A percentile compares a stretch with the other conserved stretches of the same genome.
These are phyloP conservation scores for Orobanche coerulescens DNA, from an alignment of 257 asterid genomes.

Conservation along the genomic window DNA sequence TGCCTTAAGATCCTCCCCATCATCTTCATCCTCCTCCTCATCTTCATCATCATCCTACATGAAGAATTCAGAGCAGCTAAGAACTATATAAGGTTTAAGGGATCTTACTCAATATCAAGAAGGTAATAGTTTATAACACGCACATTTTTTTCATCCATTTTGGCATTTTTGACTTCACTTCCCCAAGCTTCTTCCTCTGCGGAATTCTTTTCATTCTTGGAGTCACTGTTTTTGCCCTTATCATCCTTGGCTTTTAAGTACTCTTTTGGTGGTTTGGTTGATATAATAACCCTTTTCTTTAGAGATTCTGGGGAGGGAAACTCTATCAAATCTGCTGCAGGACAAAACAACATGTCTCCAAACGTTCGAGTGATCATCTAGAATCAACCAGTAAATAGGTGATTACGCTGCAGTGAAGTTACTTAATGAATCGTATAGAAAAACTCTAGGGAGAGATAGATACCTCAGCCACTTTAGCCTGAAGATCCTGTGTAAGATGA, in stretches of 20 bases:
- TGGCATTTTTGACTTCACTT: conserved; percentile 31
- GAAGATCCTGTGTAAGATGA: conserved; percentile 54
- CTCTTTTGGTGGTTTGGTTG: conserved; percentile 68
- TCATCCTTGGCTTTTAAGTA: conserved; percentile 43
- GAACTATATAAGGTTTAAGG: neutral
- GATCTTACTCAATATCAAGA: conserved; percentile 11
- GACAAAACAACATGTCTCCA: conserved; percentile 47
- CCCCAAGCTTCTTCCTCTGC: conserved; percentile 47
- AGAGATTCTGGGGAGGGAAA: conserved; percentile 53
- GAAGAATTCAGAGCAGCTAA: conserved; percentile 6
- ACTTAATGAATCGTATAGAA: conserved; percentile 4
- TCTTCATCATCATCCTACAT: conserved; percentile 34
- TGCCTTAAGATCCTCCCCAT: conserved; percentile 33
- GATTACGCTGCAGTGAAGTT: conserved; percentile 13
- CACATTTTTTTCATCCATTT: conserved; percentile 32
- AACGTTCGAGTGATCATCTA: conserved; percentile 54
- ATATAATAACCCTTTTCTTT: conserved; percentile 49
- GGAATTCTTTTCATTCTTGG: conserved; percentile 29
- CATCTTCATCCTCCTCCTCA: conserved; percentile 37
- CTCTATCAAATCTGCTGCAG: conserved; percentile 40
- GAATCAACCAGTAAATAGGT: conserved; percentile 18
- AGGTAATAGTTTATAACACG: conserved; percentile 4
- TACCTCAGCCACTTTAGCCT: conserved; percentile 68
- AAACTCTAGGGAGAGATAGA: conserved; percentile 24
- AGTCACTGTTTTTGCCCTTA: conserved; percentile 27